Evolutionary conservation across 2,329 filamentous ascomycete genomes (phyloP).

Genomic region (Sordariomycetes sp.): DNA sequence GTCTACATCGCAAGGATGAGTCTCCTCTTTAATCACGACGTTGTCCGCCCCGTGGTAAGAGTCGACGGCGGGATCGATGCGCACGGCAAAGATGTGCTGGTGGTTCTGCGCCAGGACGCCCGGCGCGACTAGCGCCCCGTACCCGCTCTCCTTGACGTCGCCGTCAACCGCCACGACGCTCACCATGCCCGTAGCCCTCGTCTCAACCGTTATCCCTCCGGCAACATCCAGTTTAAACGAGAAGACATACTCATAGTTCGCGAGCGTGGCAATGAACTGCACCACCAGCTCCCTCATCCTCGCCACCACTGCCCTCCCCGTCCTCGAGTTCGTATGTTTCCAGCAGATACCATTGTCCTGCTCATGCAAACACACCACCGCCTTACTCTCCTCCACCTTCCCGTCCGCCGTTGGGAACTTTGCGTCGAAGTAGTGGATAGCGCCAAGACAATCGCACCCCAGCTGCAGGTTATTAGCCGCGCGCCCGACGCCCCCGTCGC

Average conservation of each 20-base stretch:
- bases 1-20: conserved; percentile 22
- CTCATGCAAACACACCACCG: conserved; percentile 57
- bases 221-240: conserved; percentile 45
- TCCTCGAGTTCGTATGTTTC: conserved; percentile 62
- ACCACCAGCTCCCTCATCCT: conserved; percentile 50
- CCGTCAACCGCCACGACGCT: conserved; percentile 44
- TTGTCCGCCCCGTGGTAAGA: conserved; percentile 29
- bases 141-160: conserved; percentile 33
- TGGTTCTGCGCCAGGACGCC: conserved; percentile 57
- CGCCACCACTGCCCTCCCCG: conserved; percentile 43
- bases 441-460: conserved; percentile 58
- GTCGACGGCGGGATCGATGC: conserved; percentile 53
- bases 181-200: conserved; percentile 53
- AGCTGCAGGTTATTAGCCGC: conserved; percentile 55
- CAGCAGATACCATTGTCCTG: conserved; percentile 58
- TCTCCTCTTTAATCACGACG: conserved; percentile 29
- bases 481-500: conserved; percentile 53
- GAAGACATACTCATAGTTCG: conserved; percentile 55
- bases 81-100: conserved; percentile 54
- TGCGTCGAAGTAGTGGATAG: conserved; percentile 50
- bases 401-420: conserved; percentile 38
- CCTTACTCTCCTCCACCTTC: conserved; percentile 33
- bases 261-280: conserved; percentile 55
- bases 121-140: conserved; percentile 48
- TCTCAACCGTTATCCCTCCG: conserved; percentile 47